These are phyloP conservation scores for Alternaria angustiovoidea DNA, from an alignment of 2,329 filamentous ascomycete genomes.

Conservation along the genomic window DNA sequence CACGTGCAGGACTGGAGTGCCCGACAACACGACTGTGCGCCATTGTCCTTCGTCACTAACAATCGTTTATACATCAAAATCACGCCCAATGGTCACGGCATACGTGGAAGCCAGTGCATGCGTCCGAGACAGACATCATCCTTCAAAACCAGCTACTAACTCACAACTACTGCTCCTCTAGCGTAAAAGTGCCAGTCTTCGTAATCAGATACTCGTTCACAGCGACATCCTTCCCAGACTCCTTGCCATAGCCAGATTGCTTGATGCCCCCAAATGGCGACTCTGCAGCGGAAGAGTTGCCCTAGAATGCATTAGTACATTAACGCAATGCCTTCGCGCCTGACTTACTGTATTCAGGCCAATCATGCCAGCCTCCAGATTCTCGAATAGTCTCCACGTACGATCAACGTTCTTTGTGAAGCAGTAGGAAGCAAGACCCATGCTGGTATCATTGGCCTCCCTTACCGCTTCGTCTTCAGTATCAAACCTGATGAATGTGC, in stretches of 20 bases:
- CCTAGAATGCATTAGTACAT: slow-evolving; percentile 40
- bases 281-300: slow-evolving; percentile 71
- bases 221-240: slow-evolving; percentile 71
- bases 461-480: slow-evolving; percentile 70
- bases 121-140: not conserved
- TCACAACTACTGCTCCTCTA: slow-evolving; percentile 53
- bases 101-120: slow-evolving; percentile 1
- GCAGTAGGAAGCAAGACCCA: slow-evolving; percentile 72
- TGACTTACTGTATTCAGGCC: slow-evolving; percentile 66
- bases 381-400: slow-evolving; percentile 71
- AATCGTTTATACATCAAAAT: no score
- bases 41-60: not conserved
- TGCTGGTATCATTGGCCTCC: slow-evolving; percentile 67
- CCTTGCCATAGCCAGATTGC: slow-evolving; percentile 73
- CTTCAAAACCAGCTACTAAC: not conserved
- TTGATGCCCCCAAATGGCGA: slow-evolving; percentile 74
- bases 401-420: slow-evolving; percentile 74
- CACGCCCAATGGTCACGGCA: not conserved
- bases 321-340: not conserved
- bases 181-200: slow-evolving; percentile 70
- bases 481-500: slow-evolving; percentile 70
- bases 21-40: not conserved
- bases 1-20: slow-evolving; percentile 16
- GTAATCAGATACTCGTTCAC: slow-evolving; percentile 69
- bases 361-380: slow-evolving; percentile 74